These are phyloP conservation scores for Hemileccinum impolitum DNA, from an alignment of 768 basidiomycete species.

Conservation along the genomic window DNA sequence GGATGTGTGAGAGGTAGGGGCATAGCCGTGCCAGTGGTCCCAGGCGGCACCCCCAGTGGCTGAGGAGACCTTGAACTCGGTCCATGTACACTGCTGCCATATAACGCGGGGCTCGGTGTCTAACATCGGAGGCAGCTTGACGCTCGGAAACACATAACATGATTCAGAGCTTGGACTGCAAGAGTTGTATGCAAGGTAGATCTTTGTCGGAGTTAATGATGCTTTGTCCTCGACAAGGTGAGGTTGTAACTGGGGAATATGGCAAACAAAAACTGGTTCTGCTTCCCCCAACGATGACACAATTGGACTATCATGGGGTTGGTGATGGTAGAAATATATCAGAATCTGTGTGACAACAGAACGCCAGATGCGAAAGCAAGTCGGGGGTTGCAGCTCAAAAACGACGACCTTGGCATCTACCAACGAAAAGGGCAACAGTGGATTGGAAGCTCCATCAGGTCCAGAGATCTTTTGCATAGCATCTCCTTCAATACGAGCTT, in stretches of 20 bases:
- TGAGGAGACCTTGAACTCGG: too few species aligned
- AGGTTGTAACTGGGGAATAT: slow-evolving; percentile 25
- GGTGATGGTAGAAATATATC: too few species aligned
- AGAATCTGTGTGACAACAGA: slow-evolving; percentile 27
- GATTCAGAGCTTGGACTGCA: too few species aligned
- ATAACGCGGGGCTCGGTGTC: too few species aligned
- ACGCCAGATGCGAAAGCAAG: slow-evolving; percentile 37
- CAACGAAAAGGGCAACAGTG: neutral
- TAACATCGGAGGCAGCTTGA: too few species aligned
- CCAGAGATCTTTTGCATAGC: neutral
- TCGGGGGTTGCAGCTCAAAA: slow-evolving; percentile 40
- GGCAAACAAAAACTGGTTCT: too few species aligned
- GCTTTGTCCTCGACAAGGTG: neutral
- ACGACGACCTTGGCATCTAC: slow-evolving; percentile 24
- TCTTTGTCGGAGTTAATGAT: neutral
- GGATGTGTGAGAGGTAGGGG: slow-evolving; percentile 30
- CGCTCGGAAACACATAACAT: too few species aligned
- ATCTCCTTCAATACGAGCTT: neutral
- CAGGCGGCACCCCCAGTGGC: too few species aligned
- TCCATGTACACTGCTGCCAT: too few species aligned
- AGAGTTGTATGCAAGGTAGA: neutral
- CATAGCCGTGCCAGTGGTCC: too few species aligned
- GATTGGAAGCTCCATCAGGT: neutral
- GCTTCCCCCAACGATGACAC: too few species aligned
- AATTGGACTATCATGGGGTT: too few species aligned